Conservation (phyloP, 305 asterid genomes). For the Andrographis paniculata region DNA sequence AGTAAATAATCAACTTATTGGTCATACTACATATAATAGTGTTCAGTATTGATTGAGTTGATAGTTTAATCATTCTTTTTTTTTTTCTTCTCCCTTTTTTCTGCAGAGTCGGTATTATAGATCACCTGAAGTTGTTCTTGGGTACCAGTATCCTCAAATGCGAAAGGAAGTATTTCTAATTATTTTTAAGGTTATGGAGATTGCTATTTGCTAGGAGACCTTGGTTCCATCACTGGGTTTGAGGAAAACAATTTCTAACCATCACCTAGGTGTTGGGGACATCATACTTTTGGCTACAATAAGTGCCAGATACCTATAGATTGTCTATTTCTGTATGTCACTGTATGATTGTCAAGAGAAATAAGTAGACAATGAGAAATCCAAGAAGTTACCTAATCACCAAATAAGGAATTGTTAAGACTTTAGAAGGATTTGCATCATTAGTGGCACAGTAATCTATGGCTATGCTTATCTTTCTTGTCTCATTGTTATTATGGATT, state of each 20-base stretch:
- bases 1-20: too few species aligned
- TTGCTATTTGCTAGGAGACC: slow-evolving; percentile 11
- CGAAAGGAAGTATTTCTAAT: slow-evolving; percentile 12
- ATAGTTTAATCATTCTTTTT: slow-evolving; percentile 5
- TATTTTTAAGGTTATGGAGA: slow-evolving; percentile 12
- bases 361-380: background rate
- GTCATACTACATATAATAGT: too few species aligned
- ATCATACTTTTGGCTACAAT: background rate
- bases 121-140: slow-evolving; percentile 99
- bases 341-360: background rate
- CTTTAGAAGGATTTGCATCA: slow-evolving; percentile 5
- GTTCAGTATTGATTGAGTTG: slow-evolving; percentile 19
- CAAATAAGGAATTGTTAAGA: slow-evolving; percentile 3
- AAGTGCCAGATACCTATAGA: slow-evolving; percentile 12
- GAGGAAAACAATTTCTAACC: slow-evolving; percentile 12
- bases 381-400: background rate
- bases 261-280: background rate
- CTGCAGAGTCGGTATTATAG: slow-evolving; percentile 96
- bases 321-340: background rate
- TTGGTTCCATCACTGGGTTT: slow-evolving; percentile 8
- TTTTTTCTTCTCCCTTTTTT: slow-evolving; percentile 26
- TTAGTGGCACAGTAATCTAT: background rate
- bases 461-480: slow-evolving; percentile 2
- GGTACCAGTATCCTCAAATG: slow-evolving; percentile 89
- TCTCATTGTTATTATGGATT: slow-evolving; percentile 5